Evolutionary conservation across 805 yeast genomes (phyloP).

Genomic region (Kazachstania viticola): DNA sequence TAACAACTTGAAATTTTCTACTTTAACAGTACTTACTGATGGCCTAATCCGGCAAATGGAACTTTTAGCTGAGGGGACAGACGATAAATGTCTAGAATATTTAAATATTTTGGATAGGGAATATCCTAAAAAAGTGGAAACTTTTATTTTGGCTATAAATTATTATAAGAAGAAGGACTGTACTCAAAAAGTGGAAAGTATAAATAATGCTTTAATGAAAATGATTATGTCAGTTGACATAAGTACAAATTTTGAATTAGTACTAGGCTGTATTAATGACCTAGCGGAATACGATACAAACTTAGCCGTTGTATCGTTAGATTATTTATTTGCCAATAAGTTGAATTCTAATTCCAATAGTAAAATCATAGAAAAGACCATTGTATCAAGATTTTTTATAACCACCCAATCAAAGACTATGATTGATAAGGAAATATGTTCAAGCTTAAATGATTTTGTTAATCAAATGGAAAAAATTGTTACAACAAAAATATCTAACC

Average conservation of each 20-base stretch:
- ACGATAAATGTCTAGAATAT: conserved; percentile 6
- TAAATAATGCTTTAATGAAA: conserved; percentile 27
- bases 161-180: conserved; percentile 6
- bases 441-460: conserved; percentile 15
- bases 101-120: conserved; percentile 18
- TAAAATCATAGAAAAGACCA: conserved; percentile 19
- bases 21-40: conserved; percentile 19
- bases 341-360: conserved; percentile 18
- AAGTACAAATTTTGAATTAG: conserved; percentile 11
- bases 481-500: conserved; percentile 16
- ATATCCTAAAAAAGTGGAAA: conserved; percentile 22
- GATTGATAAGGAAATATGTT: conserved; percentile 12
- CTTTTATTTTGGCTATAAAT: conserved; percentile 22
- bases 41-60: conserved; percentile 16
- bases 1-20: conserved; percentile 12
- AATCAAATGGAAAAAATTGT: conserved; percentile 22
- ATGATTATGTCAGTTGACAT: conserved; percentile 26
- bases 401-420: conserved; percentile 18
- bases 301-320: conserved; percentile 25
- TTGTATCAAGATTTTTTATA: conserved; percentile 18
- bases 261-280: conserved; percentile 22
- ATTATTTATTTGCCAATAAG: conserved; percentile 27
- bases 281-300: conserved; percentile 15
- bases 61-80: neutral
- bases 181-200: conserved; percentile 4